phyloP scores from a whole-genome alignment of 148 eudicot genomes.

The Chenopodium berlandieri region DNA sequence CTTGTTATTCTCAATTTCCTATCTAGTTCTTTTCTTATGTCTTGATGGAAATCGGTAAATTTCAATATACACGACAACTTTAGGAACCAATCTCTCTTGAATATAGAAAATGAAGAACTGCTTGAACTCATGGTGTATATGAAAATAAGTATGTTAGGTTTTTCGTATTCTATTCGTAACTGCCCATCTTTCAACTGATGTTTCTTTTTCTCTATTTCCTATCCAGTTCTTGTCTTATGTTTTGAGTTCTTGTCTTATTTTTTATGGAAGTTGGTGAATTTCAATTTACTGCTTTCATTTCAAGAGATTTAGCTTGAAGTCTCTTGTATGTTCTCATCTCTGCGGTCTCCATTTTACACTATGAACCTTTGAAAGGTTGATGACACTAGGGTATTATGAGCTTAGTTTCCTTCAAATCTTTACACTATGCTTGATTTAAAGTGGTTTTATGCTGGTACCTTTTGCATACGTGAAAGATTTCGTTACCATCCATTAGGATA shows the following conservation, averaged over 20 bases:
- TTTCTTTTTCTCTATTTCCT: neutral
- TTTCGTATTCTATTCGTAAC: neutral
- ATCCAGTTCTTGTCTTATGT: neutral
- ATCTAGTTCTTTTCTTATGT: neutral
- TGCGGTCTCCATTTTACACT: neutral
- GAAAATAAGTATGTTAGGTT: neutral
- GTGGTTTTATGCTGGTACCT: neutral
- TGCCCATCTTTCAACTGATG: neutral
- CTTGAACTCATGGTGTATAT: neutral
- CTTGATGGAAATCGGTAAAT: neutral
- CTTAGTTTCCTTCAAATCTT: neutral
- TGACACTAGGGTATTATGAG: neutral
- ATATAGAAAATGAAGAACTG: neutral
- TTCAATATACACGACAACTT: neutral
- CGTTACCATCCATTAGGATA: neutral
- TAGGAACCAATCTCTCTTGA: neutral
- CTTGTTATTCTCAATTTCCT: neutral
- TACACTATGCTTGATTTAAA: neutral
- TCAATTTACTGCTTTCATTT: neutral
- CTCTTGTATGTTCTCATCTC: neutral
- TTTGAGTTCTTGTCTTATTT: neutral
- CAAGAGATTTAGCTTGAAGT: neutral
- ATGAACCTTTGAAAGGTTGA: neutral
- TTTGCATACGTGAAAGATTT: neutral
- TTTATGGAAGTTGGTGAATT: neutral